phyloP scores from a whole-genome alignment of 1,284 basidiomycete genomes.

The Tylopilus sp. region DNA sequence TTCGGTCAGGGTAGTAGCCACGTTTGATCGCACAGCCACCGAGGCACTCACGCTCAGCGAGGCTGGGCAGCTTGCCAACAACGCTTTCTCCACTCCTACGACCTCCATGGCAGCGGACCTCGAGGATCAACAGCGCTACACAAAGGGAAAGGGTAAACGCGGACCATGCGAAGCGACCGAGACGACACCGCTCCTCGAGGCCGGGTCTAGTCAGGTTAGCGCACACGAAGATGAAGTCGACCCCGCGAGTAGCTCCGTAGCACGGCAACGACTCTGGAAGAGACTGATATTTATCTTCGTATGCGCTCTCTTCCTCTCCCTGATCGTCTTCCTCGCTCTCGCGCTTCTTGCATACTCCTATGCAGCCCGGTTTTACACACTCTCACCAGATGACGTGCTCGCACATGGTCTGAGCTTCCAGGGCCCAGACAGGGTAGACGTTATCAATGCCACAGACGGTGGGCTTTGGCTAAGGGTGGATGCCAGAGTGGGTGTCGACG shows the following conservation, averaged over 20 bases:
- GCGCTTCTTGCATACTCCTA: slow-evolving; percentile 60
- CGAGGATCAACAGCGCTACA: slow-evolving; percentile 9
- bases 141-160: slow-evolving; percentile 33
- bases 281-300: slow-evolving; percentile 28
- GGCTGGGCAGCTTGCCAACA: not conserved
- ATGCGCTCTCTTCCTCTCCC: slow-evolving; percentile 37
- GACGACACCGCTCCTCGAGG: slow-evolving; percentile 33
- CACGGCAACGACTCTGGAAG: slow-evolving; percentile 29
- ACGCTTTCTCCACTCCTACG: slow-evolving; percentile 5
- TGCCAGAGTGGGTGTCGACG: slow-evolving; percentile 61
- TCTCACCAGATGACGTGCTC: slow-evolving; percentile 58
- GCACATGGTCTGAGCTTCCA: slow-evolving; percentile 51
- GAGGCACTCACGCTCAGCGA: not conserved
- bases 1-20: slow-evolving; percentile 6
- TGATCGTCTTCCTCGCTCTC: slow-evolving; percentile 43
- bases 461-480: slow-evolving; percentile 57
- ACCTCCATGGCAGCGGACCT: slow-evolving; percentile 23
- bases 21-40: slow-evolving; percentile 17
- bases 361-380: slow-evolving; percentile 48
- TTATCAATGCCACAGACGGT: slow-evolving; percentile 59
- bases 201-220: slow-evolving; percentile 20
- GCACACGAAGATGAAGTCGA: slow-evolving; percentile 13
- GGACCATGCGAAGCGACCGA: slow-evolving; percentile 28
- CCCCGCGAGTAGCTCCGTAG: slow-evolving; percentile 11
- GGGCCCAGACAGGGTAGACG: slow-evolving; percentile 58